phyloP scores from a whole-genome alignment of 345 rosid genomes.

The Mercurialis annua region DNA sequence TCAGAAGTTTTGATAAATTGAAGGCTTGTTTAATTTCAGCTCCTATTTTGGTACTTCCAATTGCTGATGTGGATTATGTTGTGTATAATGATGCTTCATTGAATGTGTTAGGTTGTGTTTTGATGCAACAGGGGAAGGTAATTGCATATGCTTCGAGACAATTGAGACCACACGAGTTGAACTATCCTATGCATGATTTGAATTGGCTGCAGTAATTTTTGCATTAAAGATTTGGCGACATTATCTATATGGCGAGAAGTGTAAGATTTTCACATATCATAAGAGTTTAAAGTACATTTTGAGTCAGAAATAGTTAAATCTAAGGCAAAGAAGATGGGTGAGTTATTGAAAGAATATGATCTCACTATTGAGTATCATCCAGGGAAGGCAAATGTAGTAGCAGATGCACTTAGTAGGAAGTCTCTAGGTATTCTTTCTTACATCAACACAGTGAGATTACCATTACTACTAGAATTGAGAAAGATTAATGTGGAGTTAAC shows the following conservation, averaged over 20 bases:
- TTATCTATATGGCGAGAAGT: too few relatives aligned
- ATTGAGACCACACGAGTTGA: not conserved
- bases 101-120: not conserved
- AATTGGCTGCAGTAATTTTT: not conserved
- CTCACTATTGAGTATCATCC: not conserved
- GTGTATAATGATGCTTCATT: not conserved
- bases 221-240: not conserved
- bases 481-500: too few relatives aligned
- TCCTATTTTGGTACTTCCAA: not conserved
- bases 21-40: not conserved
- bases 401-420: too few relatives aligned
- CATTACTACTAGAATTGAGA: too few relatives aligned
- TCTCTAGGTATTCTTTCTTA: too few relatives aligned
- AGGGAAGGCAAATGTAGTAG: not conserved
- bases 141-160: not conserved
- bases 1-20: not conserved
- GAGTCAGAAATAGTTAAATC: not conserved
- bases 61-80: not conserved
- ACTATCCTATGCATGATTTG: not conserved
- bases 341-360: not conserved
- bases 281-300: not conserved
- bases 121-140: not conserved
- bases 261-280: not conserved
- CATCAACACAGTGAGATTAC: too few relatives aligned
- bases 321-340: not conserved